Evolutionary conservation across 306 rosid genomes (phyloP), one percentile per base, ranked within the genome.

Genomic region (Dalbergia cochinchinensis): DNA sequence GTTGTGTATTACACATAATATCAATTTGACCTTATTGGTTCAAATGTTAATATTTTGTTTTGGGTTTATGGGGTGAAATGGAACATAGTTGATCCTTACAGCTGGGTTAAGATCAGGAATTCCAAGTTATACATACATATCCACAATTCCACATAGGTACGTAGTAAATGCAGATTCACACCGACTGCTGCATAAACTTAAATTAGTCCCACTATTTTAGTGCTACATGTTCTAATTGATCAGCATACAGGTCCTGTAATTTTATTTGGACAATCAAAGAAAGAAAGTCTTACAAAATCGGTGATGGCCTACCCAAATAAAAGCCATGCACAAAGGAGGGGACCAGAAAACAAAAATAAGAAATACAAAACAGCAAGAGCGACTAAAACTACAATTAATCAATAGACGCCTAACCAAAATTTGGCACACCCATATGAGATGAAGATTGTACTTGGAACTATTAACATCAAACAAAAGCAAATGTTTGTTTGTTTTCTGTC

Each of bases 381-480:
- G 13, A n/a, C 10, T 54, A 20, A 31, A 20, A 76, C 20, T 60
- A 59, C 13, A 34, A 81, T 51, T 33, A 22, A 48, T 53, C 13
- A 64, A 65, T 64, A 71, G 47, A 70, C 59, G 45, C 61, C 69
- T 76, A 41, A 70, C 65, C 44, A 13, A 61, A 37, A 26, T 71
- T 54, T 71, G 76, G 45, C 50, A 75, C 65, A 63, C 66, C 22
- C 53, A 70, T 73, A 16, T 51, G 26, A 60, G 34, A 55, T 61
- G 72, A 77, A 78, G 69, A 73, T 79, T 79, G 60, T 18, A 45
- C 8, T 13, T 64, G 48, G 41, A 60, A 55, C 74, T 62, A 83
- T 64, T 59, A 70, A 83, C 65, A 75, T 70, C 31, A 81, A 50
- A 71, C 33, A 22, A 33, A 50, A 65, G 65, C 82, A 73, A 66